Evolutionary conservation across 495 filamentous ascomycete genomes (phyloP).

Genomic region (Penicillium goetzii): DNA sequence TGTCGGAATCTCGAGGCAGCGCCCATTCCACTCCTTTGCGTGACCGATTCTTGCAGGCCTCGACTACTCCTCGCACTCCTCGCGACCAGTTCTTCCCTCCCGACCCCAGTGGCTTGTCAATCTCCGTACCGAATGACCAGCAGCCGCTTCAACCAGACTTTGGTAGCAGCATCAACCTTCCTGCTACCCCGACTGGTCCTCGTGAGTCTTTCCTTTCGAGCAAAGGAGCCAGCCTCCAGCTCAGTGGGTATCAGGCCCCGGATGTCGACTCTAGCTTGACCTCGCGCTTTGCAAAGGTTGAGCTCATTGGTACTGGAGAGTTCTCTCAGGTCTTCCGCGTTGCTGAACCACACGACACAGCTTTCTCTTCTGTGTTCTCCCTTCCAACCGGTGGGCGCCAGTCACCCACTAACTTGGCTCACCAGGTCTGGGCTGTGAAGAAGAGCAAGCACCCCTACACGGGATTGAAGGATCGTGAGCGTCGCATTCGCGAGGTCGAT

Average conservation of each 20-base stretch:
- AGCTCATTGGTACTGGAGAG: slow-evolving; percentile 81
- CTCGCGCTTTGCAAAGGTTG: slow-evolving; percentile 73
- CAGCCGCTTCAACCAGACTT: slow-evolving; percentile 46
- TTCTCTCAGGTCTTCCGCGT: slow-evolving; percentile 93
- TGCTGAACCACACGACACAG: slow-evolving; percentile 49
- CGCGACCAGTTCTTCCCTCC: slow-evolving; percentile 72
- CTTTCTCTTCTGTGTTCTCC: slow-evolving; percentile 51
- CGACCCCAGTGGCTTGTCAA: slow-evolving; percentile 81
- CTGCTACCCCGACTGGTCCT: slow-evolving; percentile 79
- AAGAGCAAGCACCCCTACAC: slow-evolving; percentile 80
- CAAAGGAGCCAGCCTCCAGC: slow-evolving; percentile 54
- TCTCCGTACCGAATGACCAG: slow-evolving; percentile 61
- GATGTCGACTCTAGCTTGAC: slow-evolving; percentile 73
- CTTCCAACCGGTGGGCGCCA: slow-evolving; percentile 38
- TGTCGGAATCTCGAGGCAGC: slow-evolving; percentile 39
- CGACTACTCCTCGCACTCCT: slow-evolving; percentile 72
- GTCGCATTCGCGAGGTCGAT: slow-evolving; percentile 78
- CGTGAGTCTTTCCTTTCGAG: slow-evolving; percentile 62
- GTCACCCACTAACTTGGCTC: slow-evolving; percentile 47
- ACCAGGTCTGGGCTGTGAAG: slow-evolving; percentile 86
- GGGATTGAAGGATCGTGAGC: slow-evolving; percentile 72
- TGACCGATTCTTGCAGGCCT: slow-evolving; percentile 52
- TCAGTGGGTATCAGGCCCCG: slow-evolving; percentile 57
- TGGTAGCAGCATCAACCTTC: slow-evolving; percentile 52
- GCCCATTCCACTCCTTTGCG: slow-evolving; percentile 39